Conservation (phyloP, 345 rosid genomes). For the Erodium maritimum region DNA sequence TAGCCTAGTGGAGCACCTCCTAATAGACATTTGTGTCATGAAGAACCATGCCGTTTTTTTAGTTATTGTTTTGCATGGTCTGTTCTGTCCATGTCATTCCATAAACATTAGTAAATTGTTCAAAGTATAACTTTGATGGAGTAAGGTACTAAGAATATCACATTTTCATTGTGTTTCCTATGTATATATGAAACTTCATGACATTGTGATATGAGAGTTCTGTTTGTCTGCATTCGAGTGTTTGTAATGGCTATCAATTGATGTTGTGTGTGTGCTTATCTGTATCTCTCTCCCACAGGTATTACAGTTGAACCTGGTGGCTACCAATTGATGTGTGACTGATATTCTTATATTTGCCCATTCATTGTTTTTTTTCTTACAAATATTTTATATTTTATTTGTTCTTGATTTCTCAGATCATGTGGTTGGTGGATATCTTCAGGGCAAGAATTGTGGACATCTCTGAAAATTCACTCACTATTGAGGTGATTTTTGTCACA, state of each 20-base stretch:
- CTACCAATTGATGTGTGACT: background rate
- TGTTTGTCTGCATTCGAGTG: no score
- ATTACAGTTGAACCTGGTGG: background rate
- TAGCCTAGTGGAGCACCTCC: background rate
- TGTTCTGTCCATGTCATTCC: background rate
- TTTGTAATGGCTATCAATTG: no score
- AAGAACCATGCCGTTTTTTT: background rate
- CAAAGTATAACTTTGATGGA: background rate
- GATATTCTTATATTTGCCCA: no score
- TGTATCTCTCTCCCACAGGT: background rate
- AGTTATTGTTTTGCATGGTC: conserved; percentile 7
- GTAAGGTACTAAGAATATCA: background rate
- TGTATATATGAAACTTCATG: no score
- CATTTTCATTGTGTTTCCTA: no score
- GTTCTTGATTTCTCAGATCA: conserved; percentile 38
- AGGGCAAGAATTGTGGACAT: conserved; percentile 78
- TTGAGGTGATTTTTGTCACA: conserved; percentile 45
- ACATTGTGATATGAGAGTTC: background rate
- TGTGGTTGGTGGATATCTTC: conserved; percentile 87
- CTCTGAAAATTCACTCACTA: conserved; percentile 55
- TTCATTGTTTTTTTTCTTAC: no score
- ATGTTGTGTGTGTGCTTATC: background rate
- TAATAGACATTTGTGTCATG: background rate
- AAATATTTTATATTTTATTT: no score
- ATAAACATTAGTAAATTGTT: background rate